Evolutionary conservation across 768 basidiomycete species (phyloP), one percentile per base, ranked within the genome.

Genomic region (Artomyces pyxidatus): DNA sequence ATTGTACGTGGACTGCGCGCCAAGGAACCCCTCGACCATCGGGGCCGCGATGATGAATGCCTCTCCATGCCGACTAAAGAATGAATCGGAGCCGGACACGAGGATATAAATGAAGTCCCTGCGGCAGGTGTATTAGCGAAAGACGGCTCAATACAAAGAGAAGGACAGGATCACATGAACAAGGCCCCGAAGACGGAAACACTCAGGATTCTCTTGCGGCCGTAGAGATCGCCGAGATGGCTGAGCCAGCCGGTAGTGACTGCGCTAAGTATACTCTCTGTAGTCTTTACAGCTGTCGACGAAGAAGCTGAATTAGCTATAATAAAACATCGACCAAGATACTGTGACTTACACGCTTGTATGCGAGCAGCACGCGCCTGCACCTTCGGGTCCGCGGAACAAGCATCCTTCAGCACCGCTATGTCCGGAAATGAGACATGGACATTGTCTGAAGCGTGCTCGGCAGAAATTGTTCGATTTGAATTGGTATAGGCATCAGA

Each of bases 71-170:
- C 30, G 38, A 27, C 53, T 47, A 21, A 57, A 55, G 14, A 49
- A 4, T 11, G 53, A 45, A 17, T 45, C 37, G 17, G 49, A 25
- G 47, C 48, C 25, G 4, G 56, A 57, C 26, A 57, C 56, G 30
- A 57, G 56, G 37, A 57, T 57, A 38, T 57, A 57, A 19, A 57
- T 8, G 21, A 57, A 49, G 35, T 57, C 56, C 56, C 56, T 57
- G 48, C 37, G 17, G 7, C 5, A 10, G 4, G 27, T 11, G 42
- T 25, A 26, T 44, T 25, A 16, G 8, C 11, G 27, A 17, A 29
- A 10, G 25, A 48, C 56, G 6, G 14, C 17, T 35, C 32, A 3
- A 17, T 14, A 7, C 12, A 17, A 3, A 35, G 7, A 35, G 14
- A 6, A 35, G 17, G 17, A 35, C 32, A 35, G 14, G 32, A 6